Evolutionary conservation across 768 basidiomycete species (phyloP), one percentile per base, ranked within the genome.

Genomic region (Amanita pallidorosea): DNA sequence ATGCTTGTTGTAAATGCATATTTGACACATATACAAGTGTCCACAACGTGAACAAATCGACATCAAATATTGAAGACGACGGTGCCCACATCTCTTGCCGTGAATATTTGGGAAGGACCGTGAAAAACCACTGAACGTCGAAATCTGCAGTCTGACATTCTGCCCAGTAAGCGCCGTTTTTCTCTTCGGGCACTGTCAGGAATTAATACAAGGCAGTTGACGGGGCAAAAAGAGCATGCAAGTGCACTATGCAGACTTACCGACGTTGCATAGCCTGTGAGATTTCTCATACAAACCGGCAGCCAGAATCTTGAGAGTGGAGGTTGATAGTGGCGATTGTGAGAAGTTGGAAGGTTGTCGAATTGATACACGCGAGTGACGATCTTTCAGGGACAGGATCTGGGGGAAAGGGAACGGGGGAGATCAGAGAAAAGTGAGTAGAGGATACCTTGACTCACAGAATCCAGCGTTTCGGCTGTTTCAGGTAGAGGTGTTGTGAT

Each of bases 401-500:
- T 49, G 9, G 25, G 15, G 4, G 18, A n/a, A 35, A 36, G 2
- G 9, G 20, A 15, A 49, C 4, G 5, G 15, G 38, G 31, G 5
- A 34, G 20, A 47, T 42, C 8, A 42, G 38, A 20, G 18, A 40
- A 3, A 22, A 17, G 17, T 17, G 25, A 42, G 5, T 11, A 33
- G 40, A 49, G 11, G 27, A 42, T 25, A 27, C 13, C 40, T 22
- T 49, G 2, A 20, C 49, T 34, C 29, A 49, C 49, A 8, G 49
- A 49, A 33, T 40, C 38, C 12, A 49, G 27, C 5, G 37, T 42
- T 41, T 49, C 49, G 12, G 49, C 40, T 25, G 40, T 49, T 40
- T 49, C 49, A 13, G 49, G 76, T 70, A 77, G 76, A 5, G 76
- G 72, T 2, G 81, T 81, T 53, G 70, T 72, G 48, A 81, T 75